Conservation (phyloP, 2,329 filamentous ascomycete species). For the Ascochyta rabiei region DNA sequence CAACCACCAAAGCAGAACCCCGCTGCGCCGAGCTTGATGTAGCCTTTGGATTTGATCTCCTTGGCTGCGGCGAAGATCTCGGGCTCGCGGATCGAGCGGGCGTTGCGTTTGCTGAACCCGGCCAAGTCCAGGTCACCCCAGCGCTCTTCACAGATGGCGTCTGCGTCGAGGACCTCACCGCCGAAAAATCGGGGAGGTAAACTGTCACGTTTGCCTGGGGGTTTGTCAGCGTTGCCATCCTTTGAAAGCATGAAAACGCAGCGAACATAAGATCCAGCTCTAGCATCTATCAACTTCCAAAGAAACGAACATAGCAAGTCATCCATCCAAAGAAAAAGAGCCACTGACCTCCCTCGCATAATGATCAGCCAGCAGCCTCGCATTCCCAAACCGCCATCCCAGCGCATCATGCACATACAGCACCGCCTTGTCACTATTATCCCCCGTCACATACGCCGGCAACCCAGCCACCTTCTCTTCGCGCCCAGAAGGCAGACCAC, state of each 20-base stretch:
- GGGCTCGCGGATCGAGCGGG: slow-evolving; percentile 41
- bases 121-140: slow-evolving; percentile 43
- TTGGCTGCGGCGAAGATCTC: slow-evolving; percentile 42
- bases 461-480: slow-evolving; percentile 40
- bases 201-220: slow-evolving; percentile 46
- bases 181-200: slow-evolving; percentile 52
- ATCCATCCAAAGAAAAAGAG: too few species aligned
- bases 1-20: slow-evolving; percentile 55
- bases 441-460: slow-evolving; percentile 49
- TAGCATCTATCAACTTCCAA: too few species aligned
- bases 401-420: slow-evolving; percentile 49
- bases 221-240: not conserved
- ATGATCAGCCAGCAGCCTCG: slow-evolving; percentile 51
- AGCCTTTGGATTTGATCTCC: slow-evolving; percentile 24
- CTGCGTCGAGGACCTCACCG: slow-evolving; percentile 19
- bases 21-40: slow-evolving; percentile 47
- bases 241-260: too few species aligned
- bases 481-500: slow-evolving; percentile 43
- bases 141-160: slow-evolving; percentile 7
- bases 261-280: too few species aligned
- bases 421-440: slow-evolving; percentile 47
- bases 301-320: too few species aligned
- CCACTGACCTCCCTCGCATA: slow-evolving; percentile 44
- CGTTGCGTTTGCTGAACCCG: slow-evolving; percentile 44
- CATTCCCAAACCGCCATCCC: slow-evolving; percentile 52